phyloP scores from a whole-genome alignment of 2,329 filamentous ascomycete species.

The Pseudogymnoascus sp. region DNA sequence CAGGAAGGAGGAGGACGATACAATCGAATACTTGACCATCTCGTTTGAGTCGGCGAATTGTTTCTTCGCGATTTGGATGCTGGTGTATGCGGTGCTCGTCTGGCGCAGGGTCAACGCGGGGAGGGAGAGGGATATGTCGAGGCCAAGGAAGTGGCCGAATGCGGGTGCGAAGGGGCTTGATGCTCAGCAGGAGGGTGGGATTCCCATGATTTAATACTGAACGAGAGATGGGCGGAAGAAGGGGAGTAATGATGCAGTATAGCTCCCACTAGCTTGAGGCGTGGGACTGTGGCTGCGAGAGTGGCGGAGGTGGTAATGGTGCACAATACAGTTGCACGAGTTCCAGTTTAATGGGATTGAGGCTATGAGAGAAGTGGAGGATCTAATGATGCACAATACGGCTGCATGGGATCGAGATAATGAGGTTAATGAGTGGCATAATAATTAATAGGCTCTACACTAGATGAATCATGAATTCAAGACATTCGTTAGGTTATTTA shows the following conservation, averaged over 20 bases:
- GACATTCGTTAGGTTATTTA: not conserved
- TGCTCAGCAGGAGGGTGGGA: not conserved
- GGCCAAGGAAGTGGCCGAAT: not conserved
- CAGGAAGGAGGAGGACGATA: too few species aligned
- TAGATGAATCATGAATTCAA: not conserved
- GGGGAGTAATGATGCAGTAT: not conserved
- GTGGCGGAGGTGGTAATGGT: not conserved
- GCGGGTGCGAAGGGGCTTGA: not conserved
- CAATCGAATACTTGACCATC: too few species aligned
- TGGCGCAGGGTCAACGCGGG: not conserved
- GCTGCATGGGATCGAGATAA: not conserved
- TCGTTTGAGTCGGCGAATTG: too few species aligned
- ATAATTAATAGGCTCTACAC: not conserved
- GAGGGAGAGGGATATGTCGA: not conserved
- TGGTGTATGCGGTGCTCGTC: not conserved
- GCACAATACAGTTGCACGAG: not conserved
- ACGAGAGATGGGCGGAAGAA: not conserved
- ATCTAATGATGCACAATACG: not conserved
- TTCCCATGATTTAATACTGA: not conserved
- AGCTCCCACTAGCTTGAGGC: not conserved
- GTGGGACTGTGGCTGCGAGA: not conserved
- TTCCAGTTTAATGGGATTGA: not conserved
- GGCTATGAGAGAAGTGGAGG: not conserved
- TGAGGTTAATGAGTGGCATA: not conserved
- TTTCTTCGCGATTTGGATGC: not conserved